Evolutionary conservation across 2,329 filamentous ascomycete species (phyloP), one percentile per base, ranked within the genome.

Genomic region (Orbilia ellipsospora): DNA sequence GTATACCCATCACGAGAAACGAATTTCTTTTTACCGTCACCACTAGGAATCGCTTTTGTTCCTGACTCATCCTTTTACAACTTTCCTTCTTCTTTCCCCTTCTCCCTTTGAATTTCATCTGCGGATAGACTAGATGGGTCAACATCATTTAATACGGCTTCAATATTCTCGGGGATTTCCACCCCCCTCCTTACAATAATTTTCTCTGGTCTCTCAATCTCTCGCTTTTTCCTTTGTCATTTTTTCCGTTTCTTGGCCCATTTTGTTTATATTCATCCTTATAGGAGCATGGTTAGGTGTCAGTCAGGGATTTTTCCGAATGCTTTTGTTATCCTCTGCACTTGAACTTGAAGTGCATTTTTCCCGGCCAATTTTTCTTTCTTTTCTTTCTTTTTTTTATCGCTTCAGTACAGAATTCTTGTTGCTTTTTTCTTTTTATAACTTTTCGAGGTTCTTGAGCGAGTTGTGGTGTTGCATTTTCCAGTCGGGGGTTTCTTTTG

Each of bases 81-180:
- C 23, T 23, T 23, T 48, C 7, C 16, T 36, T 36, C 31, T 6
- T 36, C 10, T 36, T 36, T 10, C 10, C 31, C 10, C 10, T 23
- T n/a, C 48, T 2, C 4, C 48, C 48, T 52, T 31, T 50, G 18
- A 26, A 51, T 66, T 56, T 61, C 62, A 68, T 61, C 52, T 18
- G 60, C 59, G 45, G 57, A 64, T 75, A 75, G 72, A 75, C 64
- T 69, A 75, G 64, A 75, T 63, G 59, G 72, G 63, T 65, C 55
- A 52, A 75, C 59, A 18, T 45, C 72, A 75, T 40, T 54, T 75
- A 75, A 69, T 68, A 36, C 31, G 5, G 31, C 31, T 7, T 36
- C 31, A 36, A 48, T 62, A 52, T 42, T 10, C 23, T 23, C 23
- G 67, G 63, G 52, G 31, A 50, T 64, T 62, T 20, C 44, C 60